Base-by-base conservation (phyloP, 1,284 basidiomycete genomes). In the Puccinia triticina region DNA sequence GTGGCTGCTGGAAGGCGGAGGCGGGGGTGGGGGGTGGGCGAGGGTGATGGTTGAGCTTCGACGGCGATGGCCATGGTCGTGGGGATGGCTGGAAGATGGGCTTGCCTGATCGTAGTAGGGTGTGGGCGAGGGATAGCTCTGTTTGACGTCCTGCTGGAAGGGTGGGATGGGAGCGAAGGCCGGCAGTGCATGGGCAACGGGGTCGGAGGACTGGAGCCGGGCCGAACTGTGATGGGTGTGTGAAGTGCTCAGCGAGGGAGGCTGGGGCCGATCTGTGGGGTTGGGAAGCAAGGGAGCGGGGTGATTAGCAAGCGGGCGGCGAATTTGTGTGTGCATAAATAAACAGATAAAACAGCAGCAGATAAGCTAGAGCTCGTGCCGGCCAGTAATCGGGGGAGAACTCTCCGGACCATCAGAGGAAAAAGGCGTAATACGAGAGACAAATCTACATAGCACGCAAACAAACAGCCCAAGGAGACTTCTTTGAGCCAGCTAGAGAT, bases 151-250 rank as follows among this genome's bases (percentile, higher is more conserved):
- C n/a, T 66, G 12, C 8, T 34, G 64, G 32, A 66, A 48, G 32
- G 48, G 53, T 43, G 75, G 77, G 46, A 32, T 46, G 34, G n/a
- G 3, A 50, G 26, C 43, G 12, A 64, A 67, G 0, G 57, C 34
- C 1, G 77, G 77, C 16, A 79, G 21, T 32, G n/a, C 37, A 71
- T 79, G 77, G 11, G 64, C 77, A 16, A 55, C 26, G 21, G 77
- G 77, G 55, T 78, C 77, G 7, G 77, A 69, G 26, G 64, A 67
- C n/a, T 66, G 59, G 29, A 48, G 34, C 12, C 37, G 76, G 21
- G 7, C 4, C 11, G 59, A 48, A 23, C 8, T 11, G 26, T 11
- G 40, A 64, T 32, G 32, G 61, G 59, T 18, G 64, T 61, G 64
- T 32, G 53, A 59, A 21, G 73, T 43, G 40, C 7, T 26, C 23